Conservation (phyloP, 1,284 basidiomycete genomes). For the Serendipita sp. region DNA sequence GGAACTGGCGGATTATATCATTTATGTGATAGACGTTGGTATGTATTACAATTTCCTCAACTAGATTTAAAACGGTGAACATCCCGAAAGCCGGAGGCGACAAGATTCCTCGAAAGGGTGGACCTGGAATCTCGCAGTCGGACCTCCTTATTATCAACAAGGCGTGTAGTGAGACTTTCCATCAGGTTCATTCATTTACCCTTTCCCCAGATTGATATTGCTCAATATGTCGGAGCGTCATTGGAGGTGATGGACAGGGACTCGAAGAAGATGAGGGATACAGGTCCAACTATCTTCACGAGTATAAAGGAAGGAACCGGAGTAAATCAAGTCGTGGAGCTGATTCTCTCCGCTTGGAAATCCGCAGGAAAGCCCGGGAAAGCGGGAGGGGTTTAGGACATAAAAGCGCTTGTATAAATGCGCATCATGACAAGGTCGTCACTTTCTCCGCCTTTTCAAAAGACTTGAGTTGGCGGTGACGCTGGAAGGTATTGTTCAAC, state of each 20-base stretch:
- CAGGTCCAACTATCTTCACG: conserved; percentile 87
- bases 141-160: conserved; percentile 95
- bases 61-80: conserved; percentile 3
- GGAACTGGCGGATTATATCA: conserved; percentile 94
- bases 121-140: conserved; percentile 90
- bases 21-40: conserved; percentile 81
- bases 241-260: conserved; percentile 92
- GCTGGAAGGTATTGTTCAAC: too few relatives aligned
- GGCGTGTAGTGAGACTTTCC: conserved; percentile 27
- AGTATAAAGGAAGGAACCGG: conserved; percentile 72
- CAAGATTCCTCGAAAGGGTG: conserved; percentile 96
- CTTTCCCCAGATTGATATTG: conserved; percentile 68
- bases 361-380: conserved; percentile 56
- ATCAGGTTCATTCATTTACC: conserved; percentile 5
- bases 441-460: too few relatives aligned
- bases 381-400: neutral
- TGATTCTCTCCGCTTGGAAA: conserved; percentile 80
- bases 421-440: neutral
- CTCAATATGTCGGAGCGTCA: conserved; percentile 84
- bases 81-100: conserved; percentile 55
- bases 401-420: neutral
- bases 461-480: too few relatives aligned
- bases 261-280: conserved; percentile 83
- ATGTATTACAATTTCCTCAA: conserved; percentile 17
- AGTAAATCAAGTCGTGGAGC: conserved; percentile 68